Percentiles rank a stretch among this genome's conserved stretches.
phyloP scores from a whole-genome alignment of 805 yeast genomes.

The Scheffersomyces coipomensis region DNA sequence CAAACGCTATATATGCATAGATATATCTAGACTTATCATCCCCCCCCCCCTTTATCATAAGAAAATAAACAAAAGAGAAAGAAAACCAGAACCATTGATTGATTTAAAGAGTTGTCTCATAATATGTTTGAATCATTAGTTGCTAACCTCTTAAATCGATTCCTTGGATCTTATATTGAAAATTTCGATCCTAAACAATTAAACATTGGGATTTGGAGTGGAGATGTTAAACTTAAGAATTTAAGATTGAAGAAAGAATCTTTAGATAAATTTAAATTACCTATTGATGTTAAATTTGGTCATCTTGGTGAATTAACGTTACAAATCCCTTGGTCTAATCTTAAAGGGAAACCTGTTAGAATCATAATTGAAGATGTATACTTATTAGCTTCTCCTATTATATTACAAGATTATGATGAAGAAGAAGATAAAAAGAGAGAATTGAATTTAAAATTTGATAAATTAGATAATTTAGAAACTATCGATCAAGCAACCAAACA shows the following conservation, averaged over 20 bases:
- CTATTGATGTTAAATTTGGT: slow-evolving; percentile 86
- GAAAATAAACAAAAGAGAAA: too few relatives aligned
- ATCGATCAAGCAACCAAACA: slow-evolving; percentile 47
- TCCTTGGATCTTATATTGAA: slow-evolving; percentile 77
- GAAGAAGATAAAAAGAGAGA: slow-evolving; percentile 61
- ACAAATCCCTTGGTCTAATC: slow-evolving; percentile 95
- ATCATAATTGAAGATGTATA: slow-evolving; percentile 84
- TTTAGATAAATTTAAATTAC: slow-evolving; percentile 79
- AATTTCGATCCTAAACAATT: slow-evolving; percentile 94
- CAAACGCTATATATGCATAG: too few relatives aligned
- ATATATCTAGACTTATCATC: too few relatives aligned
- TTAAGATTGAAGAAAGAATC: slow-evolving; percentile 84
- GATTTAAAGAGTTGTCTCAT: too few relatives aligned
- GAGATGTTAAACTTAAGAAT: slow-evolving; percentile 85
- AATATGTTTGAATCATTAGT: slow-evolving; percentile 65
- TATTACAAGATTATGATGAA: slow-evolving; percentile 51
- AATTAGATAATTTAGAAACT: slow-evolving; percentile 64
- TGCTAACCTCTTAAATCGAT: slow-evolving; percentile 59
- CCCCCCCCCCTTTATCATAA: too few relatives aligned
- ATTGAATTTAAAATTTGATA: slow-evolving; percentile 62
- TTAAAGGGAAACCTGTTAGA: slow-evolving; percentile 90
- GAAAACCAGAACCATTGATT: too few relatives aligned
- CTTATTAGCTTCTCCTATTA: slow-evolving; percentile 74
- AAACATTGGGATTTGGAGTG: slow-evolving; percentile 96
- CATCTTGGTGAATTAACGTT: slow-evolving; percentile 84